Conservation (phyloP, 768 basidiomycete genomes). For the Pisolithus microcarpus region DNA sequence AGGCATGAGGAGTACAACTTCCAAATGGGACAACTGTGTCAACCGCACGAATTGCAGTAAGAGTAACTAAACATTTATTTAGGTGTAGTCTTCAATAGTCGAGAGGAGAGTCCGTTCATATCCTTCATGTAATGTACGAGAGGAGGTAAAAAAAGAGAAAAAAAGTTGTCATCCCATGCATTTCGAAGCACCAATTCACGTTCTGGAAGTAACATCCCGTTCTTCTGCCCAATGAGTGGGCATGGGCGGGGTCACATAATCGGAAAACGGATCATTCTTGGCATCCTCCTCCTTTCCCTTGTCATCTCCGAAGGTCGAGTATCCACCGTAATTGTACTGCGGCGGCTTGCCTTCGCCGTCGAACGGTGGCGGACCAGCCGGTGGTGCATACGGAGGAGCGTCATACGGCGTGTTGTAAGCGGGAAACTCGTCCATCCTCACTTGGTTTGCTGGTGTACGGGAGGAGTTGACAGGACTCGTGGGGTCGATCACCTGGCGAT, state of each 20-base stretch:
- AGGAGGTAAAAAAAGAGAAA: too few species aligned
- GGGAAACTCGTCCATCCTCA: slow-evolving; percentile 35
- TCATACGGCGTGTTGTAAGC: slow-evolving; percentile 56
- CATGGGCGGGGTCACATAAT: slow-evolving; percentile 32
- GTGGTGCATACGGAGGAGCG: slow-evolving; percentile 38
- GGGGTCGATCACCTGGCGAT: slow-evolving; percentile 71
- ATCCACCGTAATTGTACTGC: slow-evolving; percentile 37
- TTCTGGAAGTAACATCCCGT: slow-evolving; percentile 32
- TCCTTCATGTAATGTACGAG: too few species aligned
- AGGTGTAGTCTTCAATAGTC: too few species aligned
- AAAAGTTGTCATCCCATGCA: too few species aligned
- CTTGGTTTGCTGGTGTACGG: slow-evolving; percentile 35
- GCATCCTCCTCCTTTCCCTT: slow-evolving; percentile 27
- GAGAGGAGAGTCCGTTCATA: too few species aligned
- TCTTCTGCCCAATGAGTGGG: slow-evolving; percentile 34
- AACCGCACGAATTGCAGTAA: too few species aligned
- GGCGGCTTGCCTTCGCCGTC: slow-evolving; percentile 39
- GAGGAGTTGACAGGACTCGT: slow-evolving; percentile 44
- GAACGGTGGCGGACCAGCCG: slow-evolving; percentile 42
- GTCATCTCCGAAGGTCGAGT: slow-evolving; percentile 19
- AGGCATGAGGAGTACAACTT: not conserved
- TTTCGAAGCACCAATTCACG: too few species aligned
- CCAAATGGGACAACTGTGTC: too few species aligned
- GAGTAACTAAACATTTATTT: too few species aligned
- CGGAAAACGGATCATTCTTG: slow-evolving; percentile 53